Base-by-base conservation (phyloP, 2,329 filamentous ascomycete genomes). In the Karstenula rhodostoma region DNA sequence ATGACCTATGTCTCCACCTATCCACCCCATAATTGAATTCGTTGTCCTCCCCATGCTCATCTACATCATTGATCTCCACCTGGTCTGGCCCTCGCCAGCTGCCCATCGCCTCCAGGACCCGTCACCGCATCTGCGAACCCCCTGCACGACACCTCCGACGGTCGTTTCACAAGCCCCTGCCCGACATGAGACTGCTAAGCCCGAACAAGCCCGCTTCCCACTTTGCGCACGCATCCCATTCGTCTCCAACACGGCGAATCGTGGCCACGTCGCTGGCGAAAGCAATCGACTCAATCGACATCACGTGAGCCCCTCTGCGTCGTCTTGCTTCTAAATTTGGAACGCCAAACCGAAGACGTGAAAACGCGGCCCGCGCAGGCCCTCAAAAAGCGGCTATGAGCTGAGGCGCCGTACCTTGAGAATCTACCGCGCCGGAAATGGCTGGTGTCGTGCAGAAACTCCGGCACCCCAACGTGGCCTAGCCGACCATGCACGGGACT, bases 141-240 rank as follows among this genome's bases (percentile, higher is more conserved):
- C 56, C 54, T 58, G 60, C 59, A 40, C 51, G 40, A 46, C 44
- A 49, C 51, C 40, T 49, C 54, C 44, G 51, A 50, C 58, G 35
- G 46, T 40, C 42, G 61, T 63, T 63, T 63, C 63, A 65, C 56
- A 57, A 35, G 15, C 49, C 57, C 56, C 54, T 48, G 43, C 50
- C 17, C 35, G n/a, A 56, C 42, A 43, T 64, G 59, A 62, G 59
- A 64, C 62, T 17, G 23, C 49, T 56, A 57, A 10, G 52, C 56
- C 62, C 51, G n/a, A 62, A 64, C 40, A 17, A 55, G 48, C 51
- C 49, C 37, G 22, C 19, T 44, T 44, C 19, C 37, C 42, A 44
- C 42, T 22, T 44, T n/a, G 46, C 35, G 29, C 53, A 49, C 22
- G 23, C 10, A 33, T 40, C 46, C 44, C 44, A 55, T 61, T 57